A percentile compares a stretch with the other conserved stretches of the same genome.
Evolutionary conservation across 768 basidiomycete species (phyloP).

Genomic region (Suillus fuscotomentosus): DNA sequence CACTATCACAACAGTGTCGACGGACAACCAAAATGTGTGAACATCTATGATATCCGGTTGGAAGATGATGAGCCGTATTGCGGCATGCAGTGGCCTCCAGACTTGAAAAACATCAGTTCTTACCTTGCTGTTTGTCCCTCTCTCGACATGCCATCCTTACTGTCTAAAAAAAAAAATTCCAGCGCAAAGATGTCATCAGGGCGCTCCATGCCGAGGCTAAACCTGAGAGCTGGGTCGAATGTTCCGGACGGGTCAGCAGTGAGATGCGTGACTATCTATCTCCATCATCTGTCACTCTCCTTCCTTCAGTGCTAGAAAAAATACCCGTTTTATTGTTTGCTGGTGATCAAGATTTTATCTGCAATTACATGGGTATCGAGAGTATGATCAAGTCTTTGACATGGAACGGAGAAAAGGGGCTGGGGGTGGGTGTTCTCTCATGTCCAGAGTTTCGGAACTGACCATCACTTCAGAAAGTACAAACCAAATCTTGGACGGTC

Average conservation of each 20-base stretch:
- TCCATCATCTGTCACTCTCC: conserved; percentile 68
- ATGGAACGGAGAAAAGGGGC: conserved; percentile 84
- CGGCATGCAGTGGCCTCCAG: conserved; percentile 98
- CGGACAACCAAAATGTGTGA: conserved; percentile 76
- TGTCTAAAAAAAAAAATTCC: background rate
- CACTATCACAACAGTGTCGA: conserved; percentile 48
- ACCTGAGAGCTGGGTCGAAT: conserved; percentile 86
- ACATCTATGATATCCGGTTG: conserved; percentile 93
- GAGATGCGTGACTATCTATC: conserved; percentile 57
- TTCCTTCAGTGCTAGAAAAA: conserved; percentile 76
- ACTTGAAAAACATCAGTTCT: conserved; percentile 67
- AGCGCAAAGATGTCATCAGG: conserved; percentile 78
- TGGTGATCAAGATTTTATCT: conserved; percentile 92
- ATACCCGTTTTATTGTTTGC: conserved; percentile 90
- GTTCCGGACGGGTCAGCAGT: conserved; percentile 60
- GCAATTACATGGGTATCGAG: conserved; percentile 93
- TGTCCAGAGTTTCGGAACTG: conserved; percentile 4
- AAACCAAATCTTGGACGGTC: conserved; percentile 75
- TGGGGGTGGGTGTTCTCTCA: conserved; percentile 59
- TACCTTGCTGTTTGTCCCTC: conserved; percentile 72
- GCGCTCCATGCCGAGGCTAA: conserved; percentile 83
- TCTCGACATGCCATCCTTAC: background rate
- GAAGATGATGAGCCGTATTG: conserved; percentile 84
- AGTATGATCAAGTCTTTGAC: conserved; percentile 76
- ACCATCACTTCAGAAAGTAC: conserved; percentile 46